Percentiles rank a stretch among this genome's conserved stretches.
Conservation (phyloP, 768 basidiomycete genomes). For the Kwoniella pini region DNA sequence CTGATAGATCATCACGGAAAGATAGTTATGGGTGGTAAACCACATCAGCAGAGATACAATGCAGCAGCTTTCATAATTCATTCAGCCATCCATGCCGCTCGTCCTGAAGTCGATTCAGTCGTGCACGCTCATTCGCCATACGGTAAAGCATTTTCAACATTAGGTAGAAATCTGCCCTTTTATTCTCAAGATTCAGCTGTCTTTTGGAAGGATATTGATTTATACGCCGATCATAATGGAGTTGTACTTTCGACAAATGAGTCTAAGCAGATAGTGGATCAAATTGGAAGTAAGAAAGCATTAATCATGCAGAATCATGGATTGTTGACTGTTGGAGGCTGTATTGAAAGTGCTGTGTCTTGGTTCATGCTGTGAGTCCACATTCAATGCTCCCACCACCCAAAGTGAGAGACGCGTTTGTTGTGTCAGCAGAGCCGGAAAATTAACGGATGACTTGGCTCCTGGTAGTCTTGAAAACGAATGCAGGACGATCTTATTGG, state of each 20-base stretch:
- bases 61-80: slow-evolving; percentile 58
- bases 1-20: slow-evolving; percentile 58
- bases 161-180: slow-evolving; percentile 51
- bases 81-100: slow-evolving; percentile 59
- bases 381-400: neutral
- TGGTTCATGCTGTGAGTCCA: slow-evolving; percentile 28
- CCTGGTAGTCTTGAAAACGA: slow-evolving; percentile 28
- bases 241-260: slow-evolving; percentile 60
- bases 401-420: too few species aligned
- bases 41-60: slow-evolving; percentile 53
- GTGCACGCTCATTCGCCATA: slow-evolving; percentile 60
- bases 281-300: slow-evolving; percentile 38
- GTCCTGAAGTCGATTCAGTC: slow-evolving; percentile 60
- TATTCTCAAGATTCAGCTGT: slow-evolving; percentile 36
- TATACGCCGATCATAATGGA: slow-evolving; percentile 60
- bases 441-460: too few species aligned
- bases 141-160: slow-evolving; percentile 61
- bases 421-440: too few species aligned
- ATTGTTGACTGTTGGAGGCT: slow-evolving; percentile 40
- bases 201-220: slow-evolving; percentile 29
- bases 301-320: slow-evolving; percentile 50
- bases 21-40: slow-evolving; percentile 54
- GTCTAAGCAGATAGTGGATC: slow-evolving; percentile 58
- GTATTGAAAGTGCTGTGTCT: slow-evolving; percentile 31
- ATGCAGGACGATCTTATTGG: slow-evolving; percentile 18